Evolutionary conservation across 805 yeast species (phyloP).

Genomic region (Spencermartinsiella europaea): DNA sequence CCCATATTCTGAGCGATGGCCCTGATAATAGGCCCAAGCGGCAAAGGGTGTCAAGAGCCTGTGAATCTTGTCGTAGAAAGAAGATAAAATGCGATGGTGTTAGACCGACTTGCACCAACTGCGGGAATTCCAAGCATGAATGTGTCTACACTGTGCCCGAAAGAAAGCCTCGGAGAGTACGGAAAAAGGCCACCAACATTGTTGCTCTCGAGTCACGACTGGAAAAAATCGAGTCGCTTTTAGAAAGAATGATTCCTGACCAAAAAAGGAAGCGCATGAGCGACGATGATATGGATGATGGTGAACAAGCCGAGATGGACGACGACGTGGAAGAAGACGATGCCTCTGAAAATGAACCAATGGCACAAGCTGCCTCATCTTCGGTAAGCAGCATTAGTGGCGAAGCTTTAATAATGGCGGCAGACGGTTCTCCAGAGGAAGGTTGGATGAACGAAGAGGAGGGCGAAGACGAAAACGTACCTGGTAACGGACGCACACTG

Average conservation of each 20-base stretch:
- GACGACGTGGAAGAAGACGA: conserved; percentile 10
- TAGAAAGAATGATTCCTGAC: conserved; percentile 17
- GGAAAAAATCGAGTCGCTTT: conserved; percentile 26
- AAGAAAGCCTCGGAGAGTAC: conserved; percentile 15
- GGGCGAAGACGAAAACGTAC: neutral
- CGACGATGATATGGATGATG: conserved; percentile 6
- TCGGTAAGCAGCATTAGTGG: neutral
- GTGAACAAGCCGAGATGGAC: conserved; percentile 8
- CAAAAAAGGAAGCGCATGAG: neutral
- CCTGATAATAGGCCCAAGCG: conserved; percentile 17
- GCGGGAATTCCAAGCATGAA: conserved; percentile 3
- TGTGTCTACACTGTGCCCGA: conserved; percentile 18
- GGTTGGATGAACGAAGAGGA: neutral
- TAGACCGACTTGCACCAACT: conserved; percentile 14
- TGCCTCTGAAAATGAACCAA: neutral
- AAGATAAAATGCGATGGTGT: conserved; percentile 17
- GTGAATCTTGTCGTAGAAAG: conserved; percentile 14
- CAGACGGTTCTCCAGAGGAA: neutral
- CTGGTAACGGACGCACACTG: neutral
- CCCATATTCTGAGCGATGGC: neutral
- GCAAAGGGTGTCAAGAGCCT: conserved; percentile 59
- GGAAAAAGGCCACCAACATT: conserved; percentile 13
- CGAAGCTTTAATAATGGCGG: neutral
- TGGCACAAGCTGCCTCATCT: neutral
- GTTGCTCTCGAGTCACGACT: conserved; percentile 23